Percentiles rank a stretch among this genome's conserved stretches.
Evolutionary conservation across 2,329 filamentous ascomycete genomes (phyloP).

Genomic region (Botrytis byssoidea): DNA sequence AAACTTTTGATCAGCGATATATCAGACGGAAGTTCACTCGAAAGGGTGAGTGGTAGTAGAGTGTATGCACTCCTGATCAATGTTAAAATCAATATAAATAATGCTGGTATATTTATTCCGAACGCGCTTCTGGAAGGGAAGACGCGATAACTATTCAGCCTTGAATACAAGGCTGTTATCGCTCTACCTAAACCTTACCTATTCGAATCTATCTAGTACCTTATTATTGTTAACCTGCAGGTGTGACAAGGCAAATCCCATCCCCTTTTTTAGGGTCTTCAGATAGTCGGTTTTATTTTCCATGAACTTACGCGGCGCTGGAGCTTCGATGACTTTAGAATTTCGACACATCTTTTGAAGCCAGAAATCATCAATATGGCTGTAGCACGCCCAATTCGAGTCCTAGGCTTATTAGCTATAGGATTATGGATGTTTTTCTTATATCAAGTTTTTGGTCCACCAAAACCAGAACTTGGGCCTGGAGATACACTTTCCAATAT

Average conservation of each 20-base stretch:
- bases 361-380: slow-evolving; percentile 60
- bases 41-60: background rate
- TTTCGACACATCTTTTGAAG: slow-evolving; percentile 21
- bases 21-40: background rate
- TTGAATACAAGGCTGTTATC: slow-evolving; percentile 6
- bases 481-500: slow-evolving; percentile 55
- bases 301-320: slow-evolving; percentile 22
- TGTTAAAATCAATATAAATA: background rate
- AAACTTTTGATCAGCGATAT: background rate
- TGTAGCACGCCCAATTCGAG: slow-evolving; percentile 79
- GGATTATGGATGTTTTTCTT: slow-evolving; percentile 76
- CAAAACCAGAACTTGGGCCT: slow-evolving; percentile 44
- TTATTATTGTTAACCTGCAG: background rate
- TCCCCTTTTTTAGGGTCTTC: slow-evolving; percentile 11
- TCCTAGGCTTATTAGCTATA: slow-evolving; percentile 69
- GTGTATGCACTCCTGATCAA: background rate
- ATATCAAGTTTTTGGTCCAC: slow-evolving; percentile 67
- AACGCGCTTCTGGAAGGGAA: background rate
- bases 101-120: background rate
- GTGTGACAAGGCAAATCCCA: slow-evolving; percentile 2
- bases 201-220: background rate
- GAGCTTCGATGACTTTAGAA: slow-evolving; percentile 19
- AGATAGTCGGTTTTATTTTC: slow-evolving; percentile 15
- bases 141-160: background rate
- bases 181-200: background rate